Base-by-base conservation (phyloP, 345 rosid species). In the Bruguiera parviflora region DNA sequence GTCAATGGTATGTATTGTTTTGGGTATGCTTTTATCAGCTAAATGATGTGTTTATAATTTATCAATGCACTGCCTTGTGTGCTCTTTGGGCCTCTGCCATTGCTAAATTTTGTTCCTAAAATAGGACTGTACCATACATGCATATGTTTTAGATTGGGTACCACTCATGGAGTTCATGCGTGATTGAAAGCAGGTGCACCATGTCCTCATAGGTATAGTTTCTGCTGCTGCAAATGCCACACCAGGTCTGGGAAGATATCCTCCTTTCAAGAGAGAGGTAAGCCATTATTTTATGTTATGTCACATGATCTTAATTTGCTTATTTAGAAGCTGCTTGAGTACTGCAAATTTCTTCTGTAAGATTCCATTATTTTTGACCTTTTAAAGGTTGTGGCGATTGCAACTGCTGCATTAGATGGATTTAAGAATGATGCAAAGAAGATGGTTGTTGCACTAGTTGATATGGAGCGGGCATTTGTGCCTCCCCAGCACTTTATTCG, bases 401-500 rank as follows among this genome's bases (percentile, higher is more conserved):
- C 98, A 66, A 90, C 82, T 77, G 80, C 84, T 74, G 99, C 98
- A 28, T 89, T 96, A 65, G 99, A 96, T 78, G 87, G 82, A 51
- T 96, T 96, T 80, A 96, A 90, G 83, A 85, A 60, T 80, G 99
- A 96, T 80, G 87, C 99, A 56, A 92, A 82, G 78, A 92, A 89
- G 76, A 92, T 96, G 99, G 99, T 96, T 2, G 86, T 96, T 77
- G 98, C 99, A 21, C 80, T 96, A 51, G 98, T 96, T 60, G 98
- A 96, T 77, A 96, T 96, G 99, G 99, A 96, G 77, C 97, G 99
- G 58, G 98, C 86, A 46, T 96, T 96, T 84, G 99, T 96, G 71
- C 99, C 99, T 64, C 98, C 99, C 70, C 99, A 96, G 68, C 99
- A 96, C 78, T 96, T 96, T 77, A 96, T 96, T 70, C 97, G 99